Conservation (phyloP, 768 basidiomycete genomes). For the Tulasnella calospora region DNA sequence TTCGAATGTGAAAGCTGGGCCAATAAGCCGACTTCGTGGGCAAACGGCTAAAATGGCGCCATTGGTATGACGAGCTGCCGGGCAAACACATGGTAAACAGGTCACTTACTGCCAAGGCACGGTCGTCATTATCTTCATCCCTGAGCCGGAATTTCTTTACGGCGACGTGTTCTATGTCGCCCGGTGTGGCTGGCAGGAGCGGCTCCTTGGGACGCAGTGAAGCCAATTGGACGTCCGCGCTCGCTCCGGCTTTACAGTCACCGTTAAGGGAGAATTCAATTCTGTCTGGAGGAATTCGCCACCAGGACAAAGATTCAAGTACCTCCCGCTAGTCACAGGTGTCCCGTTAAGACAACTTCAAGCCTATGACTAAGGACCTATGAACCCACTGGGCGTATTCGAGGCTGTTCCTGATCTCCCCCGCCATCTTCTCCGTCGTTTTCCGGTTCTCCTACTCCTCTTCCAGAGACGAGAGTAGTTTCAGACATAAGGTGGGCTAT, state of each 20-base stretch:
- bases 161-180: background rate
- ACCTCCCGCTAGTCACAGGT: background rate
- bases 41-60: background rate
- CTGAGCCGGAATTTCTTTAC: background rate
- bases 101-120: background rate
- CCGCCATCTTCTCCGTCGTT: background rate
- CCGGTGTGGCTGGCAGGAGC: background rate
- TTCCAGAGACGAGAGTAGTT: background rate
- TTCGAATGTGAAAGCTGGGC: background rate
- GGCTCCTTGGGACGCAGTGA: background rate
- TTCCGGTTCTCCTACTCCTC: background rate
- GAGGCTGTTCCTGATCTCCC: background rate
- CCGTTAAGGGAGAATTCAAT: background rate
- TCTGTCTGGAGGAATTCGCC: background rate
- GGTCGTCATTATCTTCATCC: background rate
- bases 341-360: background rate
- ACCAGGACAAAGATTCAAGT: background rate
- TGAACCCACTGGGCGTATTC: background rate
- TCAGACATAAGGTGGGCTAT: background rate
- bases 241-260: background rate
- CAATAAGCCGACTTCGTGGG: background rate
- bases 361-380: background rate
- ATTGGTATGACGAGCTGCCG: background rate
- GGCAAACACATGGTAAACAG: background rate
- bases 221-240: background rate